Base-by-base conservation (phyloP, 345 rosid species). In the Draba incana region DNA sequence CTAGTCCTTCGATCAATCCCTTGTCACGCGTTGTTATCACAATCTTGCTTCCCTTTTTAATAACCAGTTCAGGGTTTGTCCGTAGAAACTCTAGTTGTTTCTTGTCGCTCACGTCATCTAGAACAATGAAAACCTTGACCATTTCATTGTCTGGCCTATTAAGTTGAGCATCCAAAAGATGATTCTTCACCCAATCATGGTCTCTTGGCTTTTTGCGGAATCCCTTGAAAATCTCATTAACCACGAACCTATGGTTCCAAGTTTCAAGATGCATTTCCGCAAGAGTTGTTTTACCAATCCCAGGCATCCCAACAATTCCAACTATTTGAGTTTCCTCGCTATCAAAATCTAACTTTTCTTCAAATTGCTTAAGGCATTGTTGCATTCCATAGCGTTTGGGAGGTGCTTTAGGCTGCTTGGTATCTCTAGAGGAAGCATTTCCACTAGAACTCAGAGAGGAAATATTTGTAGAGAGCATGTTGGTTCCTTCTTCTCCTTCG, bases 11-110 rank as follows among this genome's bases (percentile, higher is more conserved):
- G 2, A 75, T 46, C 4, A 57, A 4, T 53, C 59, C 56, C 20
- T 61, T 62, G 47, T 75, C 64, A 13, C 60, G 44, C 0, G 72
- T 46, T 9, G 76, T 63, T 24, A 71, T 37, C 2, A 71, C 31
- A 42, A 71, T 55, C 43, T 42, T 54, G n/a, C 76, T 71, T 6
- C 76, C 76, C 6, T 30, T 33, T 30, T 30, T 62, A 45, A 46
- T 30, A 35, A 35, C 39, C 31, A 11, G 3, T 2, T 5, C 1
- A 2, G 5, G 54, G 3, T 62, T 35, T 35, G 39, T 30, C 0
- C 27, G 6, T 33, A 62, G 27, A 28, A 46, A 45, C 5, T 46
- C 13, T 35, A 64, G 2, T n/a, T 50, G 58, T 4, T 13, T 3
- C 48, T 24, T 49, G 3, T 38, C 11, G 27, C 45, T 48, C 16